These are phyloP conservation scores for Leucaena leucocephala DNA, from an alignment of 306 rosid genomes.

Conservation along the genomic window DNA sequence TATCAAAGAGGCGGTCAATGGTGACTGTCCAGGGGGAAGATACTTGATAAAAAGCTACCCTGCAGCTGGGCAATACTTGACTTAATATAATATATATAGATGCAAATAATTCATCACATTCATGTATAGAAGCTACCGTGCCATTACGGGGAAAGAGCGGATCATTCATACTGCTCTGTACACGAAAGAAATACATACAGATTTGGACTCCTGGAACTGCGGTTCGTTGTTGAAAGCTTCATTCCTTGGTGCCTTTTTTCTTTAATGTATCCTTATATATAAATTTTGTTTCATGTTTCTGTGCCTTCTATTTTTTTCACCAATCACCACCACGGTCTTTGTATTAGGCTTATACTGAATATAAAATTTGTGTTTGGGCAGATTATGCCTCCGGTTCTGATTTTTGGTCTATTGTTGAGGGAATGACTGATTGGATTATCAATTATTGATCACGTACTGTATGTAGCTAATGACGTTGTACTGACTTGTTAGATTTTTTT, in stretches of 20 bases:
- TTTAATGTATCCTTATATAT: conserved; percentile 29
- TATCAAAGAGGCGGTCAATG: conserved; percentile 41
- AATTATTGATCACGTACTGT: conserved; percentile 1
- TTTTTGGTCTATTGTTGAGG: conserved; percentile 20
- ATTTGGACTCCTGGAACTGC: conserved; percentile 52
- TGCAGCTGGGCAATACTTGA: conserved; percentile 41
- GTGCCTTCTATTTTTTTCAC: not conserved
- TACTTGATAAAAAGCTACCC: conserved; percentile 41
- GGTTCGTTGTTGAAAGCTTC: conserved; percentile 43
- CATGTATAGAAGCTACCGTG: conserved; percentile 91
- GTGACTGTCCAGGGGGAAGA: conserved; percentile 42
- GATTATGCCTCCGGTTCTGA: conserved; percentile 25
- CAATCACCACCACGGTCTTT: conserved; percentile 6
- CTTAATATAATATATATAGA: conserved; percentile 33
- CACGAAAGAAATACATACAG: conserved; percentile 50
- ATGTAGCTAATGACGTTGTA: conserved; percentile 15
- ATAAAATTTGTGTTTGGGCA: conserved; percentile 28
- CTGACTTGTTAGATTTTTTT: not conserved
- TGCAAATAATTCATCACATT: conserved; percentile 69
- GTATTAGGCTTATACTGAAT: conserved; percentile 12
- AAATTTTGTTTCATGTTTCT: conserved; percentile 3
- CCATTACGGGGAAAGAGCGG: conserved; percentile 72
- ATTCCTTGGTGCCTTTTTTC: conserved; percentile 44
- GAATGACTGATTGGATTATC: conserved; percentile 13
- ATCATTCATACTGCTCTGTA: conserved; percentile 51